Base-by-base conservation (phyloP, 2,329 filamentous ascomycete species). In the Scedosporium minutisporum region DNA sequence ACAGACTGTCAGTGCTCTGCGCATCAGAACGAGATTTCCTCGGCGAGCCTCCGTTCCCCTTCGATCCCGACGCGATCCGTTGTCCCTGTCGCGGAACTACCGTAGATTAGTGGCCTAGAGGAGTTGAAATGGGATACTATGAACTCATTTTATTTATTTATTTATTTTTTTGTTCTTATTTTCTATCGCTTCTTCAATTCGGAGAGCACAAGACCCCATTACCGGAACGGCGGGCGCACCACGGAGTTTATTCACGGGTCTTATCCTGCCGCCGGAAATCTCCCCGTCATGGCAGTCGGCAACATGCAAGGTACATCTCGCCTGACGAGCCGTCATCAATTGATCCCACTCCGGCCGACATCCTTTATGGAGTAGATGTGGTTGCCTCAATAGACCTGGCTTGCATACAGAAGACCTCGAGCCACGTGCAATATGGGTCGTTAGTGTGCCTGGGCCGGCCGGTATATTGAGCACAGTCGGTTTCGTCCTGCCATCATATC, bases 381-480 rank as follows among this genome's bases (percentile, higher is more conserved):
- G 3, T 14, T 38, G 33, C 33, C 33, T 48, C 16, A 21, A 23
- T n/a, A 4, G 44, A 23, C 2, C n/a, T 48, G 44, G 44, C n/a
- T 48, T 48, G 44, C 6, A 48, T n/a, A 23, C n/a, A 48, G 44
- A 23, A 48, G 44, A 23, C 44, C 44, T 18, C n/a, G 44, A 48
- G 44, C 51, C 51, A 55, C 51, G 51, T 55, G 51, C 51, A 55
- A 55, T 55, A 55, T 55, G 51, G 51, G 23, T 55, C 51, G 51
- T 55, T 55, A 10, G 51, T 55, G 51, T 55, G 51, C 51, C 51
- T 55, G 18, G 12, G 18, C 51, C 51, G 51, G 16, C 51, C 18
- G 51, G 23, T 55, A 55, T 14, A 55, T 18, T 55, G 51, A 55
- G 51, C 51, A n/a, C 21, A 25, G 51, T 6, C 51, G 2, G n/a